Conservation (phyloP, 2,329 filamentous ascomycete species). For the Calcarisporium arbuscula region DNA sequence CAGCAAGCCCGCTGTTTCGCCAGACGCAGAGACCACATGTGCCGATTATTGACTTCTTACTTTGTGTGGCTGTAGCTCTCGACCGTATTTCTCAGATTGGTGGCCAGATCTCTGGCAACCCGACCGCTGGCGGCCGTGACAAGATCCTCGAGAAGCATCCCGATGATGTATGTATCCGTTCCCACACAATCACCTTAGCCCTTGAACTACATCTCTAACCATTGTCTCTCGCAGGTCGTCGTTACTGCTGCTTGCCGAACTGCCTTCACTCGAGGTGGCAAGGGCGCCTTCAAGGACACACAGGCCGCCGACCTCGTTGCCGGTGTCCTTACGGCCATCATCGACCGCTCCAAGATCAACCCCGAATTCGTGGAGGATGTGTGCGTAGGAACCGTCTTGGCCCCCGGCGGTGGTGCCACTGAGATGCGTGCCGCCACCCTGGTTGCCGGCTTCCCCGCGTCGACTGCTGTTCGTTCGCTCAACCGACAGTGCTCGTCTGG, state of each 20-base stretch:
- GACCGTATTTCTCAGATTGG: constrained; percentile 55
- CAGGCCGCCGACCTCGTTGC: constrained; percentile 77
- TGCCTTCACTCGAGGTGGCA: constrained; percentile 85
- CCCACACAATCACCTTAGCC: not conserved
- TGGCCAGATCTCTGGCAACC: constrained; percentile 57
- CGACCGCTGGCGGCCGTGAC: constrained; percentile 43
- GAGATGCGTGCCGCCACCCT: constrained; percentile 92
- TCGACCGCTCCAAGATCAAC: constrained; percentile 83
- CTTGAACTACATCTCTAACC: not conserved
- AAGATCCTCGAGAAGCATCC: constrained; percentile 59
- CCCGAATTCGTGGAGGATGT: constrained; percentile 86
- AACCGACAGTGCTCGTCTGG: constrained; percentile 95
- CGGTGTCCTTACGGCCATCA: constrained; percentile 73
- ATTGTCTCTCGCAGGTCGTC: constrained; percentile 55
- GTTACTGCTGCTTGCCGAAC: constrained; percentile 89
- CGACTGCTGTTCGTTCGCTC: constrained; percentile 75
- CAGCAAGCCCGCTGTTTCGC: not conserved
- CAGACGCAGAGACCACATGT: too few species aligned
- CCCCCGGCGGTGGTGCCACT: constrained; percentile 89
- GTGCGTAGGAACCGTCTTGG: constrained; percentile 82
- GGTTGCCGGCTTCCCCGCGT: constrained; percentile 83
- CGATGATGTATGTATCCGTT: constrained; percentile 49
- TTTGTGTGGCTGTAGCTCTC: constrained; percentile 34
- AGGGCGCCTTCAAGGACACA: constrained; percentile 95
- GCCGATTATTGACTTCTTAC: constrained; percentile 8